These are phyloP conservation scores for Xerocomus brunneocitrinus DNA, from an alignment of 768 basidiomycete genomes.

Conservation along the genomic window DNA sequence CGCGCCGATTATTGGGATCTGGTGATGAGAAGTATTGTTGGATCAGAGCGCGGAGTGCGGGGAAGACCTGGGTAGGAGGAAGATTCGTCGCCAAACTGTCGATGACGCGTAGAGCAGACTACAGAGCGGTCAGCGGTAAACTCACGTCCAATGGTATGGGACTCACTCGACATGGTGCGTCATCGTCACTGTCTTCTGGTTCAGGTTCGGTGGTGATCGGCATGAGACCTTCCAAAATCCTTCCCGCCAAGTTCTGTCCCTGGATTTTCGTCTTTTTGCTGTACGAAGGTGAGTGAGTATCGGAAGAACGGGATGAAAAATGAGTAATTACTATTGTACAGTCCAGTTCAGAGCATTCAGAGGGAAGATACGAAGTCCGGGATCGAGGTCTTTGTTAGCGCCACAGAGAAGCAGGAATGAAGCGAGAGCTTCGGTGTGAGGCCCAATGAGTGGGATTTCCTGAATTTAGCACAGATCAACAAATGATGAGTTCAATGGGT, in stretches of 20 bases:
- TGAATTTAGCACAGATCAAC: constrained; percentile 27
- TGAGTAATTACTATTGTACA: constrained; percentile 75
- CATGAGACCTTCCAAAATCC: constrained; percentile 88
- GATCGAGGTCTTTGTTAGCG: constrained; percentile 68
- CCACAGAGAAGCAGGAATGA: constrained; percentile 85
- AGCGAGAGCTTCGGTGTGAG: constrained; percentile 82
- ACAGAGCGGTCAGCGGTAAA: constrained; percentile 6
- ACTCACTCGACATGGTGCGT: constrained; percentile 84
- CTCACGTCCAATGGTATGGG: background rate
- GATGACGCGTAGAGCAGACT: constrained; percentile 93
- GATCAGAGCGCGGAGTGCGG: constrained; percentile 78
- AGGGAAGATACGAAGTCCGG: constrained; percentile 81
- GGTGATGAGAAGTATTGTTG: constrained; percentile 79
- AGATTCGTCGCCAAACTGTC: constrained; percentile 89
- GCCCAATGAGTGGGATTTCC: constrained; percentile 93
- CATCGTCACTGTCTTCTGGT: constrained; percentile 90
- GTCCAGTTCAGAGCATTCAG: constrained; percentile 96
- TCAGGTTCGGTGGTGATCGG: constrained; percentile 92
- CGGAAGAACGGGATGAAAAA: background rate
- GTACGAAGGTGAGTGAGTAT: constrained; percentile 8
- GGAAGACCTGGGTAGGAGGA: constrained; percentile 95
- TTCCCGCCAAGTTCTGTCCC: constrained; percentile 72
- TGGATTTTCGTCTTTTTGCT: constrained; percentile 98
- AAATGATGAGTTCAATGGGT: background rate
- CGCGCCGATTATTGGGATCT: constrained; percentile 77